A percentile compares a stretch with the other conserved stretches of the same genome.
Conservation (phyloP, 1,284 basidiomycete species). For the Kwoniella shivajii region DNA sequence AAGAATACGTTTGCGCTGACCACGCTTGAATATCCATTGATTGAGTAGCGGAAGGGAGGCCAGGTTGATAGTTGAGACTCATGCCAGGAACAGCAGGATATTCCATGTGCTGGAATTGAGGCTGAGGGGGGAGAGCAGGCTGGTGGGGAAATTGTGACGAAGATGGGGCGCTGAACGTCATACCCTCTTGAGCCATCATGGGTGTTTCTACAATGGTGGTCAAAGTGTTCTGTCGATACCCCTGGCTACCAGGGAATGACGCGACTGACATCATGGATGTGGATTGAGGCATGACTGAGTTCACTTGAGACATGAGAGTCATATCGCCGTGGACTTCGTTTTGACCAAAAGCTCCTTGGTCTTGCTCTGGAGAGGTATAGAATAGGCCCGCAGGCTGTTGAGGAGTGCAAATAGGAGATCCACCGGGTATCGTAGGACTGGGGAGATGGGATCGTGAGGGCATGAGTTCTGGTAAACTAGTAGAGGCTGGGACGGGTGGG, state of each 20-base stretch:
- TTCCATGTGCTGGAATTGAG: slow-evolving; percentile 17
- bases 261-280: slow-evolving; percentile 24
- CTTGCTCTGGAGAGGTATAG: slow-evolving; percentile 21
- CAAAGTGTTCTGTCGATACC: slow-evolving; percentile 18
- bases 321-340: slow-evolving; percentile 18
- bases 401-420: slow-evolving; percentile 22
- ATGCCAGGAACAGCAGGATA: slow-evolving; percentile 20
- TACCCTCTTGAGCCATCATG: slow-evolving; percentile 15
- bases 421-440: slow-evolving; percentile 21
- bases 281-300: slow-evolving; percentile 17
- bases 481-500: slow-evolving; percentile 7
- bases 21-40: slow-evolving; percentile 21
- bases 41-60: slow-evolving; percentile 5
- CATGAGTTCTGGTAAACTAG: slow-evolving; percentile 18
- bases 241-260: slow-evolving; percentile 18
- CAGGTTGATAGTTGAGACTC: slow-evolving; percentile 18
- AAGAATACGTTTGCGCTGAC: slow-evolving; percentile 19
- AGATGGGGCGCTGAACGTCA: slow-evolving; percentile 11
- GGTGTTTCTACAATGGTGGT: slow-evolving; percentile 27
- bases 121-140: slow-evolving; percentile 11
- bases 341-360: slow-evolving; percentile 16
- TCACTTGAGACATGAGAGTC: slow-evolving; percentile 22
- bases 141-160: slow-evolving; percentile 13
- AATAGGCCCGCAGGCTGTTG: slow-evolving; percentile 16
- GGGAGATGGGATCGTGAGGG: slow-evolving; percentile 20